Conservation (phyloP, 176 grass and related monocot genomes). For the Raddia guianensis region DNA sequence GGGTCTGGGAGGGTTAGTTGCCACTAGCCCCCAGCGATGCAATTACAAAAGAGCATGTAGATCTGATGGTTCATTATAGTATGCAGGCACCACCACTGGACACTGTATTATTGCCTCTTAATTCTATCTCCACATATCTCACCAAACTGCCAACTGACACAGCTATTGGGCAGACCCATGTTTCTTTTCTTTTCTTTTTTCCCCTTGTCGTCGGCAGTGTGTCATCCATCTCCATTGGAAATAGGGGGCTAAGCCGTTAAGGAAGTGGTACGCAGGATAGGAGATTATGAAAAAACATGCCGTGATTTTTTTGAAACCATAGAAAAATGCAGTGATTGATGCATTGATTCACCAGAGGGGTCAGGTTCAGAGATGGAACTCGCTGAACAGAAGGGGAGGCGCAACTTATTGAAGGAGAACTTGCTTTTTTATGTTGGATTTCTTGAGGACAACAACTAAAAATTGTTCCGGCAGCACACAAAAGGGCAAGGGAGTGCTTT, state of each 20-base stretch:
- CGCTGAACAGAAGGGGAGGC: not conserved
- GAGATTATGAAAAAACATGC: not conserved
- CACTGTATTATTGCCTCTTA: constrained; percentile 39
- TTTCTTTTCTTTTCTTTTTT: not conserved
- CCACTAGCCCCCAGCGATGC: constrained; percentile 20
- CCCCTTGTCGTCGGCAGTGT: not conserved
- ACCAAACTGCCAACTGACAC: constrained; percentile 39
- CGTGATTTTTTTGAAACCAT: too few species aligned
- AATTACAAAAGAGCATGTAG: constrained; percentile 11
- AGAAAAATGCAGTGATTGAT: not conserved
- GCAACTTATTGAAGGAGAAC: not conserved
- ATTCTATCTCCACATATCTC: not conserved
- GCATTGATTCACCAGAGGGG: not conserved
- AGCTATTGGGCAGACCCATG: constrained; percentile 25
- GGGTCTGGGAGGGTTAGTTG: constrained; percentile 8
- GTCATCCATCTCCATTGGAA: not conserved
- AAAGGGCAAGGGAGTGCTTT: constrained; percentile 18
- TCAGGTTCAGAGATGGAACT: not conserved
- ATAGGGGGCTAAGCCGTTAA: too few species aligned
- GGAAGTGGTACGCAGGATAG: not conserved
- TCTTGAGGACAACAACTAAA: constrained; percentile 18
- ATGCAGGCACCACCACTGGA: constrained; percentile 1
- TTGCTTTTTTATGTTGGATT: constrained; percentile 24
- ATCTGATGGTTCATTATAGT: constrained; percentile 23
- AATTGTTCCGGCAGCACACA: constrained; percentile 17